Evolutionary conservation across 768 basidiomycete species (phyloP), one percentile per base, ranked within the genome.

Genomic region (Boletus reticuloceps): DNA sequence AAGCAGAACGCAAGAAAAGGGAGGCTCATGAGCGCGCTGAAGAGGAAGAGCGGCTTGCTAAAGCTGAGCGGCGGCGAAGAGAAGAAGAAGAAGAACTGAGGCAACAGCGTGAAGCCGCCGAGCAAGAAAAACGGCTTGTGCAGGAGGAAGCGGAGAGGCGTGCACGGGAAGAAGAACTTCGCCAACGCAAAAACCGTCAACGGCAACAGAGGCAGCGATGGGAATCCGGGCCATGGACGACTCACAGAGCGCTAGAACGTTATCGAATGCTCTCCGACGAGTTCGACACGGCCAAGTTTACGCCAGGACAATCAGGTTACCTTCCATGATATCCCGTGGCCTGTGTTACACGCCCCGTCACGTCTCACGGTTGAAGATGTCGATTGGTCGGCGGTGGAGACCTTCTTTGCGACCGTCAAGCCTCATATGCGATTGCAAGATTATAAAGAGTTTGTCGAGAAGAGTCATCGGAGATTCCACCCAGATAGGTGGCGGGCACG

Each of bases 401-500:
- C 73, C 20, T 93, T 93, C 69, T 92, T 91, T 63, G 69, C 69
- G 16, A 74, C 75, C 6, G 77, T 85, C 27, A 76, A 74, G 60
- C 56, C 59, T 17, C 76, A 79, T 42, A 78, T 89, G 77, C 77
- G 82, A 22, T 51, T 69, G 17, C 81, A 85, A 65, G 86, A 88
- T 47, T 91, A 82, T 70, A 83, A 79, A 63, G 68, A 66, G 2
- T 79, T 91, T 52, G 77, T 92, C 4, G 82, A 88, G 71, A 83
- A 82, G 63, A 86, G 85, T 61, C 81, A 90, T 62, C 78, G 82
- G 39, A 73, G 89, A 49, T 92, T 91, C 67, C 91, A 91, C 61
- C 88, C 89, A 2, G 90, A 92, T 68, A 74, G 87, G 56, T 94
- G 89, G 91, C 76, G 83, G 41, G 83, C 86, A 31, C 77, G 86